A percentile compares a stretch with the other conserved stretches of the same genome.
Evolutionary conservation across 2,329 filamentous ascomycete species (phyloP).

Genomic region (Exophiala aquamarina): DNA sequence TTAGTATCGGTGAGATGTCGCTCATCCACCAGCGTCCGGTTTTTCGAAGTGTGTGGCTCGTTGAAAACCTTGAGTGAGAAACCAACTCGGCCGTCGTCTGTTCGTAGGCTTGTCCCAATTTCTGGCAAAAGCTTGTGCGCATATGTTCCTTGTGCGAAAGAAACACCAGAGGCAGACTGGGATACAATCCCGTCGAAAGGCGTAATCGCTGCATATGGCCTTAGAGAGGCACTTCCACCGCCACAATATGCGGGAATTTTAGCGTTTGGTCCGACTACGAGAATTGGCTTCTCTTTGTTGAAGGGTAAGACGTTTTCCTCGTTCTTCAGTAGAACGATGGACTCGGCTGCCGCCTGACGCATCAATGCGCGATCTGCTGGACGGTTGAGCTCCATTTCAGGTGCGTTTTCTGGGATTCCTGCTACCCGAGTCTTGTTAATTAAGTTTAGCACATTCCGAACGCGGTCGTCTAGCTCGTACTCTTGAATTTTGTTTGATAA

Average conservation of each 20-base stretch:
- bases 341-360: conserved; percentile 66
- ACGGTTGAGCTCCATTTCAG: conserved; percentile 53
- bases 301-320: conserved; percentile 61
- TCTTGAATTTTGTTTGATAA: conserved; percentile 31
- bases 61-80: conserved; percentile 50
- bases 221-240: conserved; percentile 61
- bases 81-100: neutral
- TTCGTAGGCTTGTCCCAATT: neutral
- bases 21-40: conserved; percentile 53
- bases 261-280: conserved; percentile 55
- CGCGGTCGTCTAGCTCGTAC: conserved; percentile 31
- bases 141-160: conserved; percentile 28
- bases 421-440: conserved; percentile 28
- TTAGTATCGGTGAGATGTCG: conserved; percentile 42
- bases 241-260: conserved; percentile 52
- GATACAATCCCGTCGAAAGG: conserved; percentile 42
- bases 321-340: conserved; percentile 73
- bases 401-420: conserved; percentile 13
- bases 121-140: conserved; percentile 35
- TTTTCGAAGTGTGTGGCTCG: conserved; percentile 50
- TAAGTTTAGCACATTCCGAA: conserved; percentile 35
- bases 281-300: conserved; percentile 42
- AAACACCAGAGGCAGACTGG: neutral
- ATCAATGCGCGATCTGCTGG: conserved; percentile 64
- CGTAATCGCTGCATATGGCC: conserved; percentile 43